Base-by-base conservation (phyloP, 495 filamentous ascomycete species). In the Tuber indicum region DNA sequence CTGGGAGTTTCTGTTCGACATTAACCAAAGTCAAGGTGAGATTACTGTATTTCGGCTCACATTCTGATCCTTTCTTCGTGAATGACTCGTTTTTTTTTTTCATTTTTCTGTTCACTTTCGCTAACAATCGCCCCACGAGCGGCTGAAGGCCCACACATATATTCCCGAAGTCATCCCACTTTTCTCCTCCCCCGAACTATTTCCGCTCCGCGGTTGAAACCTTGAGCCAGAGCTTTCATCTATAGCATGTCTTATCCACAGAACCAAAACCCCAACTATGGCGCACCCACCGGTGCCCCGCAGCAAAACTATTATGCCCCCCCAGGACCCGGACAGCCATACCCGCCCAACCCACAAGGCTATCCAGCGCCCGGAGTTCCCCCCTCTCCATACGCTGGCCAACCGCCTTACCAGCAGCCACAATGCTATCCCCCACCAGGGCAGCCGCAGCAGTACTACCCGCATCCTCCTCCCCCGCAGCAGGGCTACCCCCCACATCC, bases 321-420 rank as follows among this genome's bases (percentile, higher is more conserved):
- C 41, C 69, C 58, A 4, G 58, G 58, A 5, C 78, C 84, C 52
- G 78, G 76, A 49, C 78, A 82, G n/a, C 81, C 81, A 23, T 81
- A 83, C 70, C 78, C 82, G 43, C 75, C 77, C 32, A 80, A 82
- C 46, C 80, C 76, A 19, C 85, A 87, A 70, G 84, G 85, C 21
- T 78, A 72, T 36, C 44, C 42, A 14, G 45, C 71, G 23, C 77
- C 69, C 71, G 41, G 69, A 71, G 32, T 52, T 17, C 71, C 71
- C 36, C 71, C 71, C 36, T 72, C 71, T 19, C 71, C 71, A 23
- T 43, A 42, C 23, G 41, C 76, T 58, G 71, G 75, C 17, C 73
- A 80, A 12, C 75, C 78, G 6, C 77, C 79, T 7, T 77, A 72
- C 41, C 78, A 81, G 17, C 80, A 72, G 2, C 78, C 69, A 9